Evolutionary conservation across 331 rosid genomes (phyloP).

Genomic region (Quercus phellos): DNA sequence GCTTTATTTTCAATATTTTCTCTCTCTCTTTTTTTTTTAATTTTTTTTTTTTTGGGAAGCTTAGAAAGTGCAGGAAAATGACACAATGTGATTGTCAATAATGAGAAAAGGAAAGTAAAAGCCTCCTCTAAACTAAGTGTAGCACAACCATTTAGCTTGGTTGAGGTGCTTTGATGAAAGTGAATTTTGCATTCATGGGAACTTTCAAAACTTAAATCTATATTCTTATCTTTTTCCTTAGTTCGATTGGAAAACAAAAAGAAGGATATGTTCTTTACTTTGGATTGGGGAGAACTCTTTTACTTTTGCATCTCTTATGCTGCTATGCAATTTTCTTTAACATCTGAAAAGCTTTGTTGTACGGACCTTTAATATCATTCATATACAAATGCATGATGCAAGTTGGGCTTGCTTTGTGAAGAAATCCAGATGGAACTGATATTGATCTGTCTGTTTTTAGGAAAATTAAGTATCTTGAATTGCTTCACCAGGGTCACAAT

Average conservation of each 20-base stretch:
- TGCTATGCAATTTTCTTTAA: no score
- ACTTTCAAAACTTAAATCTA: background rate
- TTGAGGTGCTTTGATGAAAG: background rate
- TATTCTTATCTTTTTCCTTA: background rate
- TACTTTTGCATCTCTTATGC: no score
- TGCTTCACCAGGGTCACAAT: constrained; percentile 41
- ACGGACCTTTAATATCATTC: no score
- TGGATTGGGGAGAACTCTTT: no score
- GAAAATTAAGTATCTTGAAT: constrained; percentile 25
- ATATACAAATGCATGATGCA: background rate
- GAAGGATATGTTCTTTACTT: constrained; percentile 21
- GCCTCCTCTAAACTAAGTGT: background rate
- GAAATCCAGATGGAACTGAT: constrained; percentile 11
- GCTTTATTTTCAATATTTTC: no score
- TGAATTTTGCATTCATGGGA: background rate
- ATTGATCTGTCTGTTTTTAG: constrained; percentile 29
- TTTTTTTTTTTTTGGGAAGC: background rate
- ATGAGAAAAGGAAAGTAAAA: background rate
- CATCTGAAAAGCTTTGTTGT: no score
- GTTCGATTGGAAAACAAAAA: background rate
- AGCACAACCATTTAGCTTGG: background rate
- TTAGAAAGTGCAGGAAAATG: background rate
- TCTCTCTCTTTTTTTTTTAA: no score
- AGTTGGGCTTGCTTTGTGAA: constrained; percentile 6
- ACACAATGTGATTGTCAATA: background rate